Evolutionary conservation across 768 basidiomycete species (phyloP), one percentile per base, ranked within the genome.

Genomic region (Sarcodon sp.): DNA sequence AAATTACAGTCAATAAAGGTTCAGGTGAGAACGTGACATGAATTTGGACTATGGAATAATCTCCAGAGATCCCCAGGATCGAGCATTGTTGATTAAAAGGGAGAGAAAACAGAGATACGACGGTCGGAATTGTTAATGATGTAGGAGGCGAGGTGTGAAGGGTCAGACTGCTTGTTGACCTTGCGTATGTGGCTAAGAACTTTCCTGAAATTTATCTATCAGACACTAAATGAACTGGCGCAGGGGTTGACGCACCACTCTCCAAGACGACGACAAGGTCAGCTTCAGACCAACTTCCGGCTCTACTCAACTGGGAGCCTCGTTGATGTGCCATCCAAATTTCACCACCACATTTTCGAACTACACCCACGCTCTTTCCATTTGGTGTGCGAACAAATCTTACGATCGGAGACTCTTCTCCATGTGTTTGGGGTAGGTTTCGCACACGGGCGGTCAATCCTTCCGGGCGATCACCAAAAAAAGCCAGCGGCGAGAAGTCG

Each of bases 301-400:
- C 67, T 47, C 73, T 69, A 12, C 66, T 58, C 36, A 87, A 59
- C 50, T 69, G 69, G 32, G 67, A 64, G 9, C 75, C 77, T 44
- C 65, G 61, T 39, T 71, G 69, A 7, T 62, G 60, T 48, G 78
- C 66, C 54, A 66, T 69, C 82, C 83, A 88, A 1, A 73, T 68
- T 56, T 88, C 83, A 7, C 67, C 66, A 3, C 77, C 76, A 37
- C 69, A 65, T 33, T 61, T 62, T 39, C 84, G 76, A 33, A 83
- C 64, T 11, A 83, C 75, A 10, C 76, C 85, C 34, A 91, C 71
- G 6, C 84, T 87, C 46, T 70, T 71, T 1, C 88, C 88, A 50
- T 88, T 83, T 1, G 86, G 82, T 3, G 87, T 89, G 51, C 88
- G 72, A 35, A 86, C 76, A 54, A 89, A 81, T 35, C 72, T 69